These are phyloP conservation scores for Mycena belliarum DNA, from an alignment of 768 basidiomycete genomes.

Conservation along the genomic window DNA sequence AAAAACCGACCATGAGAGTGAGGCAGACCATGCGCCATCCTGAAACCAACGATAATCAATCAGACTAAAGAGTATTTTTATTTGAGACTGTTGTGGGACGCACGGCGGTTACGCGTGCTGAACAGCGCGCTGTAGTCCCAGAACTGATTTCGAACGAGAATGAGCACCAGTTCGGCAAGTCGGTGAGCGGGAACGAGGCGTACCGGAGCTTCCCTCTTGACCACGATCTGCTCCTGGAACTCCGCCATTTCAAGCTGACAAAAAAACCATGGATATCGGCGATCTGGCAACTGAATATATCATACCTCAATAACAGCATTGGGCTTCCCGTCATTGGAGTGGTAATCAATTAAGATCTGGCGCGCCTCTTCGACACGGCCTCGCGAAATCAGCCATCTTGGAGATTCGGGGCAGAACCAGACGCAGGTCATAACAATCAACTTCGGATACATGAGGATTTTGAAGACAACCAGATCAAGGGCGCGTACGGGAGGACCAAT, in stretches of 20 bases:
- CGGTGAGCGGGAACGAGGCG: background rate
- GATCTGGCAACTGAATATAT: background rate
- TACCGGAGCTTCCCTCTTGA: slow-evolving; percentile 22
- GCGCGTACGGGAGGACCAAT: slow-evolving; percentile 25
- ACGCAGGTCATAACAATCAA: slow-evolving; percentile 43
- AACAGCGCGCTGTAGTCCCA: slow-evolving; percentile 27
- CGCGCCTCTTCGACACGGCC: slow-evolving; percentile 34
- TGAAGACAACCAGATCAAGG: background rate
- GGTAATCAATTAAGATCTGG: slow-evolving; percentile 30
- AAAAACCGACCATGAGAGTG: slow-evolving; percentile 22
- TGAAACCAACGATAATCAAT: background rate
- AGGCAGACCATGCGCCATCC: slow-evolving; percentile 30
- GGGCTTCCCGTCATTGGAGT: slow-evolving; percentile 26
- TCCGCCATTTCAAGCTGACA: slow-evolving; percentile 26
- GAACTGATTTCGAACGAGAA: slow-evolving; percentile 11
- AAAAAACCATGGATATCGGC: background rate
- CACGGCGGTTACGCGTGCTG: slow-evolving; percentile 22
- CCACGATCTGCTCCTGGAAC: slow-evolving; percentile 23
- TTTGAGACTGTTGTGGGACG: background rate
- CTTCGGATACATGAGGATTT: background rate
- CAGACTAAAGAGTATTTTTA: too few species aligned
- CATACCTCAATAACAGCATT: slow-evolving; percentile 27
- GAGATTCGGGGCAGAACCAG: slow-evolving; percentile 33
- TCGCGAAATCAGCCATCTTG: slow-evolving; percentile 32
- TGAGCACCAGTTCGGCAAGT: background rate